phyloP scores from a whole-genome alignment of 2,329 filamentous ascomycete genomes.

The Alternaria brassicicola region DNA sequence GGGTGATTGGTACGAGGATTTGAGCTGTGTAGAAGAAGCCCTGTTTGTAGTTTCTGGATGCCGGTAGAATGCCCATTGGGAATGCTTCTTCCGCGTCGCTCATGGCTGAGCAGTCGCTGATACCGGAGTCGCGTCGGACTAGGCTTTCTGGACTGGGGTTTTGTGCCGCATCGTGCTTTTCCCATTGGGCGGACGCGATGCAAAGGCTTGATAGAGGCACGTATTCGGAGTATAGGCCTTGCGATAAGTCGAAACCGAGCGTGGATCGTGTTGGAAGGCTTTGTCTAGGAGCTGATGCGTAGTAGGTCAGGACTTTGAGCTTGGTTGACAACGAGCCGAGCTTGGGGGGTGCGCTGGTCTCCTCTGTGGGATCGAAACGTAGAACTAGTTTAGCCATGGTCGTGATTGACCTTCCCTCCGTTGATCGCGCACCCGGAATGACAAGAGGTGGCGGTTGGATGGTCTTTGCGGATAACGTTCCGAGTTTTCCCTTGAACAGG shows the following conservation, averaged over 20 bases:
- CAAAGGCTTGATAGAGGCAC: conserved; percentile 62
- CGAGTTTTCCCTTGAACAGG: conserved; percentile 63
- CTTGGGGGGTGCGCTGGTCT: conserved; percentile 57
- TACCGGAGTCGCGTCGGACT: conserved; percentile 51
- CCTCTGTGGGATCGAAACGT: conserved; percentile 65
- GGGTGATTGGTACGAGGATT: conserved; percentile 67
- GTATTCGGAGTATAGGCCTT: conserved; percentile 60
- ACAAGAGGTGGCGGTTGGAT: conserved; percentile 64
- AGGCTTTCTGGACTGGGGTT: conserved; percentile 36
- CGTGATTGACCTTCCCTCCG: conserved; percentile 52
- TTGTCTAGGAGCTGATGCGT: conserved; percentile 57
- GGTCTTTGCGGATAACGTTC: conserved; percentile 63
- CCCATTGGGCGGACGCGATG: conserved; percentile 64
- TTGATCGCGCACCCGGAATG: conserved; percentile 52
- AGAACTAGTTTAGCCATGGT: conserved; percentile 63
- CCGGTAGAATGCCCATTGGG: conserved; percentile 39
- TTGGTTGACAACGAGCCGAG: conserved; percentile 60
- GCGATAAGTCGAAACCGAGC: conserved; percentile 54
- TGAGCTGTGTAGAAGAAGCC: conserved; percentile 64
- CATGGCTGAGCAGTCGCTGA: conserved; percentile 43
- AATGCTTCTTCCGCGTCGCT: conserved; percentile 23
- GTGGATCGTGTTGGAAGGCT: conserved; percentile 55
- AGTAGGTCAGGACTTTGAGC: conserved; percentile 65
- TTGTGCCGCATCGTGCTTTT: conserved; percentile 50
- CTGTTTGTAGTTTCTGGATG: conserved; percentile 53